Evolutionary conservation across 176 grass and related monocot species (phyloP).

Genomic region (Oryza coarctata): DNA sequence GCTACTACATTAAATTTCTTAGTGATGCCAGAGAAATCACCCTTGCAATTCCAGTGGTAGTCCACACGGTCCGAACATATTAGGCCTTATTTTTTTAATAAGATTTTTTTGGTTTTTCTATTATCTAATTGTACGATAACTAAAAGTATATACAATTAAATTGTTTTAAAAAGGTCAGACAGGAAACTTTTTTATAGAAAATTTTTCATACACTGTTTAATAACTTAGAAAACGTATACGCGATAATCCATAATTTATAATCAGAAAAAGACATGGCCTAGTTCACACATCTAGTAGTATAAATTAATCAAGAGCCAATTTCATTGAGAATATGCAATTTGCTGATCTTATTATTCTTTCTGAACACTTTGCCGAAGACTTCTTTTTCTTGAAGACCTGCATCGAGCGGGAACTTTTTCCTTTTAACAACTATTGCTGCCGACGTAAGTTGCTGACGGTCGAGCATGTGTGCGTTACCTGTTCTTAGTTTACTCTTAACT

Average conservation of each 20-base stretch:
- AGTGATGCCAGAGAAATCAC: not conserved
- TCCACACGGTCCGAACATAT: no score
- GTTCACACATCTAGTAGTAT: not conserved
- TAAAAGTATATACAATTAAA: no score
- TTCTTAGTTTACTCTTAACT: not conserved
- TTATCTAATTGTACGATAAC: no score
- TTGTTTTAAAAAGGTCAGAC: no score
- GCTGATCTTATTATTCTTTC: not conserved
- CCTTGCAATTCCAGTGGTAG: not conserved
- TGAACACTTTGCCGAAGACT: not conserved
- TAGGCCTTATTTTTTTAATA: no score
- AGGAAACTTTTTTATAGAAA: no score
- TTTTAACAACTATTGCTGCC: not conserved
- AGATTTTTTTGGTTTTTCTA: no score
- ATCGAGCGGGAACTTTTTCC: not conserved
- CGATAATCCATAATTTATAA: no score
- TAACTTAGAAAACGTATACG: no score
- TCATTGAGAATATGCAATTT: not conserved
- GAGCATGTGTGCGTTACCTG: not conserved
- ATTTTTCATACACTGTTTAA: no score
- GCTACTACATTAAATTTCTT: not conserved
- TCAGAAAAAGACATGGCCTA: not conserved
- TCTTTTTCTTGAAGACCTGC: not conserved
- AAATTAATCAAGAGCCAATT: not conserved
- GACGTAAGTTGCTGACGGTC: not conserved